Evolutionary conservation across 345 rosid genomes (phyloP), one percentile per base, ranked within the genome.

Genomic region (Brassica incana): DNA sequence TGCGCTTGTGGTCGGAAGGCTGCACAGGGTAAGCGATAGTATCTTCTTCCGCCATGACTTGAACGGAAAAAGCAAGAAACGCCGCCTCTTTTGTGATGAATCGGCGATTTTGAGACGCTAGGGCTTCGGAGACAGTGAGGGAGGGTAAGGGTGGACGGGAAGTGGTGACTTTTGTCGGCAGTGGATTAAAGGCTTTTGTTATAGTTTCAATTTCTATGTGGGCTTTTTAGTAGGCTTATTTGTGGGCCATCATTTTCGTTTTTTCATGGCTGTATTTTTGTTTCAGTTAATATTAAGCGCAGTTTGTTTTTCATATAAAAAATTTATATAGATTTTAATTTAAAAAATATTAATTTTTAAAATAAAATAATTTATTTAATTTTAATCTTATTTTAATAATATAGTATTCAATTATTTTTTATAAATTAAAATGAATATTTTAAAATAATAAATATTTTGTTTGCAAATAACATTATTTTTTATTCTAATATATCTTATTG

Each of bases 21-120:
- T 84, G 84, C 5, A 75, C 69, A 3, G 85, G 81, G 66, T 2
- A 2, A 16, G 61, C 74, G 8, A 79, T 75, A n/a, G 82, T 83
- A 71, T 85, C 94, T 82, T 90, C 90, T 77, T 90, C 98, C 67
- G 94, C 89, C 95, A 91, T 91, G n/a, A 25, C 32, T 11, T 52
- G 48, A 65, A 7, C 48, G 29, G 35, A 12, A 25, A 38, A 71
- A 64, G 36, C 6, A 50, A 23, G 54, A 67, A 40, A 27, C 20
- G 59, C 33, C 36, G 66, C 27, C 38, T 4, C 60, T 65, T 1
- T 3, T 33, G 67, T 50, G 38, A 48, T 18, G 29, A 76, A 68
- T 71, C 81, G 76, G 81, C 81, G 76, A 43, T 12, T 36, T 65
- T 3, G 25, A 23, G 33, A 65, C 5, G 18, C 63, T 71, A 78